Conservation (phyloP, 176 grass and related monocot genomes). For the Bromus sterilis region DNA sequence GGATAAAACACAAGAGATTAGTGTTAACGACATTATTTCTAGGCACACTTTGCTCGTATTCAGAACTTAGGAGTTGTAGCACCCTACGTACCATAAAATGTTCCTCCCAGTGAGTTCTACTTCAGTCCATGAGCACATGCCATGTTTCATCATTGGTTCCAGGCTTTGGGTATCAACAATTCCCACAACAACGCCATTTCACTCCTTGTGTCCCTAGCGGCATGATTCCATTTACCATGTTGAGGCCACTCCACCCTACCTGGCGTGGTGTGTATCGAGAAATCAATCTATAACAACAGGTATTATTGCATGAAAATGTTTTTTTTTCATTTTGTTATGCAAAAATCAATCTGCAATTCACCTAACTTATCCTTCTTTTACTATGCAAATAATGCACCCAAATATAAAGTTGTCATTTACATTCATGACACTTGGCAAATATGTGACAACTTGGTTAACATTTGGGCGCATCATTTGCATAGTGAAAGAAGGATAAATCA, state of each 20-base stretch:
- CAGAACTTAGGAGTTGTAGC: neutral
- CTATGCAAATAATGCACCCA: neutral
- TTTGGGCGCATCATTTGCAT: neutral
- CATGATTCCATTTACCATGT: conserved; percentile 14
- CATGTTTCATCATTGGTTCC: neutral
- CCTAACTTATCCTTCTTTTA: neutral
- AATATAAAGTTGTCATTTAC: no score
- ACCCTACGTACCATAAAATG: neutral
- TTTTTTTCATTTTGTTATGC: neutral
- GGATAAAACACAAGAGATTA: neutral
- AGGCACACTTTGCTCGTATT: conserved; percentile 39
- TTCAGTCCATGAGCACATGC: conserved; percentile 6
- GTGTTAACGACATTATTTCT: neutral
- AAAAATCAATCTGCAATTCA: neutral
- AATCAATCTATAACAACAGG: no score
- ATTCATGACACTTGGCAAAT: no score
- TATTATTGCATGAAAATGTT: no score
- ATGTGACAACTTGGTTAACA: no score
- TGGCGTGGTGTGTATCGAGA: no score
- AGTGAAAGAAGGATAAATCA: neutral
- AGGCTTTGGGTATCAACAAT: conserved; percentile 28
- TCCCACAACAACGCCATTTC: neutral
- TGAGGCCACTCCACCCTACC: conserved; percentile 10
- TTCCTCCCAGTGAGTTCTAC: conserved; percentile 10
- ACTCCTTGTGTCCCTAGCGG: neutral